These are phyloP conservation scores for Dictyostelium citrinum DNA, from an alignment of 78 protist species.

Conservation along the genomic window DNA sequence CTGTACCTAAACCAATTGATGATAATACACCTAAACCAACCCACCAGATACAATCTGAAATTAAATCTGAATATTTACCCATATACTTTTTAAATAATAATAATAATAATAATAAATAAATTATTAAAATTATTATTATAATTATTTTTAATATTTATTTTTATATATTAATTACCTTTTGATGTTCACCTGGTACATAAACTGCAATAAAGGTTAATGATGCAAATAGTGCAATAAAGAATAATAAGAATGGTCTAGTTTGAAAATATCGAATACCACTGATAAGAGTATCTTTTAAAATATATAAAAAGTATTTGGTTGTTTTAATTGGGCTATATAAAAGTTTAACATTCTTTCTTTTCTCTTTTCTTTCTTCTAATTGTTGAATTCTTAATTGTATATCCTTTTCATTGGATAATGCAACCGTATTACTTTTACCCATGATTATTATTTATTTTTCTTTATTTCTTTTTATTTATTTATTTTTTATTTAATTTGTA, in stretches of 20 bases:
- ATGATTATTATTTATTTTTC: neutral
- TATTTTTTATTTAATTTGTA: neutral
- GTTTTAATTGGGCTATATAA: slow-evolving; percentile 47
- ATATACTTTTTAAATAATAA: neutral
- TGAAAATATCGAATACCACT: slow-evolving; percentile 10
- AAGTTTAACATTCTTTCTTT: slow-evolving; percentile 62
- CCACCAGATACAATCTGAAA: slow-evolving; percentile 67
- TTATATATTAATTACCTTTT: too few species aligned
- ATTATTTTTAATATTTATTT: neutral
- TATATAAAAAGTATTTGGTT: slow-evolving; percentile 23
- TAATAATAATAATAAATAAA: neutral
- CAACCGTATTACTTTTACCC: neutral
- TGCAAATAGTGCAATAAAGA: neutral
- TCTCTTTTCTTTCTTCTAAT: slow-evolving; percentile 63
- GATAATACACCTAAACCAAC: slow-evolving; percentile 73
- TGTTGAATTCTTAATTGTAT: neutral
- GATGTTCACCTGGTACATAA: slow-evolving; percentile 67
- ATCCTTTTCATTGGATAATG: neutral
- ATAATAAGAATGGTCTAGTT: slow-evolving; percentile 44
- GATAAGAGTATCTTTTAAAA: neutral
- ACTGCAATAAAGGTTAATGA: neutral
- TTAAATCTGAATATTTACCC: slow-evolving; percentile 46
- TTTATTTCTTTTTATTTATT: neutral
- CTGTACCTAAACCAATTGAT: slow-evolving; percentile 78
- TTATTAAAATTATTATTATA: neutral